phyloP scores from a whole-genome alignment of 176 grass and related monocot species.

The Carex cristatella region DNA sequence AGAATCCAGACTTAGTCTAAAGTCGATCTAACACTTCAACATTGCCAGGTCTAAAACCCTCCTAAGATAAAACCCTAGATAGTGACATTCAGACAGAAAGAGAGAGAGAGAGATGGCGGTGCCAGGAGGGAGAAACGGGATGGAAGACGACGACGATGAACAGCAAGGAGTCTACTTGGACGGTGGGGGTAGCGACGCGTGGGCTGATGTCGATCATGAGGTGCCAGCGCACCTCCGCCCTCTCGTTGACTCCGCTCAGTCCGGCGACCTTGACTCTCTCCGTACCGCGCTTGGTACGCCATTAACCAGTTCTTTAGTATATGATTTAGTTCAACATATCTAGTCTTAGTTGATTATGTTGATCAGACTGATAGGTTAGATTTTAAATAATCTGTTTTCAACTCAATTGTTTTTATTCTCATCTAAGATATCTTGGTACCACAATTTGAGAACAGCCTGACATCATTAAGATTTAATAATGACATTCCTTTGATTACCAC shows the following conservation, averaged over 20 bases:
- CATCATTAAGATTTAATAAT: neutral
- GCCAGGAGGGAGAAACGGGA: slow-evolving; percentile 37
- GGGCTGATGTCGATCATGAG: slow-evolving; percentile 37
- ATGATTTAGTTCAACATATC: neutral
- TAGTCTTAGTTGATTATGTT: neutral
- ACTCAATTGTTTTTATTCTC: neutral
- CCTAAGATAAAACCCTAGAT: neutral
- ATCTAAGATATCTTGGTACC: neutral
- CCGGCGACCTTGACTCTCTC: slow-evolving; percentile 54
- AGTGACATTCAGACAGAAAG: neutral
- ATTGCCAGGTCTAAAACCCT: slow-evolving; percentile 15
- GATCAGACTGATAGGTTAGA: neutral
- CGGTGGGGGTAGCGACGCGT: slow-evolving; percentile 39
- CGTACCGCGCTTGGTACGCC: slow-evolving; percentile 50
- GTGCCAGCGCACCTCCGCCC: slow-evolving; percentile 65
- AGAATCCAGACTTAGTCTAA: neutral
- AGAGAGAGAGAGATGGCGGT: slow-evolving; percentile 37
- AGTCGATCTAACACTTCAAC: neutral
- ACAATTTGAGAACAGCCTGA: neutral
- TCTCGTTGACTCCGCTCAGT: slow-evolving; percentile 67
- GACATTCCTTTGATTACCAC: neutral
- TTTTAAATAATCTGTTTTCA: neutral
- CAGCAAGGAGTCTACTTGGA: slow-evolving; percentile 22
- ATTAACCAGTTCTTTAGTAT: neutral
- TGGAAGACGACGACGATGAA: slow-evolving; percentile 26